Base-by-base conservation (phyloP, 345 rosid genomes). In the Microthlaspi erraticum region DNA sequence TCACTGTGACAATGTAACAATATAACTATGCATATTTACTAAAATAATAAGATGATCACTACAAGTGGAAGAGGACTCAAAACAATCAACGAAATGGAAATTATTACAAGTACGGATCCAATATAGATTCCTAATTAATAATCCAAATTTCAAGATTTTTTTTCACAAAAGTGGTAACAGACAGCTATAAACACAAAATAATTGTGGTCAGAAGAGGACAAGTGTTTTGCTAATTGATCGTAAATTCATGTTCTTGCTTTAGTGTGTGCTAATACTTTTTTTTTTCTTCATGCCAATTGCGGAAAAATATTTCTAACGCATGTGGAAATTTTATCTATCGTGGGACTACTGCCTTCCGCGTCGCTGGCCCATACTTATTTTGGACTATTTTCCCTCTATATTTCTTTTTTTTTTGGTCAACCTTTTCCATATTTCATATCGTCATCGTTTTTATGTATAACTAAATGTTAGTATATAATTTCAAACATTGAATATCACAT, bases 361-460 rank as follows among this genome's bases (percentile, higher is more conserved):
- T 58, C 57, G 17, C 46, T 56, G 72, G 72, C 54, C 72, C 63
- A 69, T 36, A 7, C 48, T 26, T 68, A 57, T 45, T 45, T 32
- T 44, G 34, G 11, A 55, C 23, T 3, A 13, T 68, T 43, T 19
- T 26, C 0, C 41, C 53, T 17, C 42, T 26, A 7, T 29, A 10
- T 2, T 4, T 18, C n/a, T n/a, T n/a, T n/a, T n/a, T n/a, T n/a
- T n/a, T n/a, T n/a, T n/a, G n/a, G n/a, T n/a, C n/a, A n/a, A n/a
- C n/a, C n/a, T n/a, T 19, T 48, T 34, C 29, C 32, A 48, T 2
- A 37, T 33, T 33, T 48, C 4, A 0, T 48, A 20, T 29, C 5
- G 1, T 58, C 13, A 2, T 43, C n/a, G n/a, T n/a, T 48, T 18
- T 34, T 18, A 6, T 39, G 34, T 39, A 26, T 17, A 39, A 39